Evolutionary conservation across 2,329 filamentous ascomycete genomes (phyloP).

Genomic region (Cladosporium colombiae): DNA sequence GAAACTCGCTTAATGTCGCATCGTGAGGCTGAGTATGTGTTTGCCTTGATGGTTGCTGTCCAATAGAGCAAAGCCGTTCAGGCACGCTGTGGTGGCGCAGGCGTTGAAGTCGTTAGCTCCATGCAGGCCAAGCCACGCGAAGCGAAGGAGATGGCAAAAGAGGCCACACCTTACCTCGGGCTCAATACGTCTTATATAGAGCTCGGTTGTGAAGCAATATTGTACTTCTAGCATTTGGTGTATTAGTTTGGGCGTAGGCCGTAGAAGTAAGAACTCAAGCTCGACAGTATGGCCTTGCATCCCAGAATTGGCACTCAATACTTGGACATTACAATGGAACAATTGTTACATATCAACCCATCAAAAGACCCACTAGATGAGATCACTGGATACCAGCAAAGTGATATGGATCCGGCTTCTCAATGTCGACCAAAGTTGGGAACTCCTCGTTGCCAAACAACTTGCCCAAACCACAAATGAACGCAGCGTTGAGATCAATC

Average conservation of each 20-base stretch:
- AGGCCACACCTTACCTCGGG: not conserved
- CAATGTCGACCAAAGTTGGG: conserved; percentile 27
- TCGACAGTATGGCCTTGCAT: not conserved
- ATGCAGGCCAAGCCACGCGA: conserved; percentile 11
- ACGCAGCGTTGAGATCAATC: conserved; percentile 42
- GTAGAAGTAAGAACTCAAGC: not conserved
- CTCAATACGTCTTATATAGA: not conserved
- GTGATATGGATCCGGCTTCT: conserved; percentile 29
- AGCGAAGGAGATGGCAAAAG: not conserved
- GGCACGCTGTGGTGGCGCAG: conserved; percentile 14
- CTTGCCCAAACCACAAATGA: conserved; percentile 25
- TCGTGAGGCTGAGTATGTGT: conserved; percentile 8
- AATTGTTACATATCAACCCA: not conserved
- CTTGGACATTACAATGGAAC: not conserved
- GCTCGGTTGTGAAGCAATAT: not conserved
- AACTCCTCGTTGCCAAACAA: conserved; percentile 25
- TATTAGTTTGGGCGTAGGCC: not conserved
- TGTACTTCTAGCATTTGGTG: not conserved
- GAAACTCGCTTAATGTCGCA: not conserved
- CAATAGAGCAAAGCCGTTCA: not conserved
- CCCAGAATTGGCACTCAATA: not conserved
- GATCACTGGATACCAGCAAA: conserved; percentile 27
- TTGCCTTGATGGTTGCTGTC: conserved; percentile 3
- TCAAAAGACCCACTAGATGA: too few relatives aligned
- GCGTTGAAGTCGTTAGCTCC: not conserved